Conservation (phyloP, 352 stramenopile genomes). For the Phytopythium litorale region DNA sequence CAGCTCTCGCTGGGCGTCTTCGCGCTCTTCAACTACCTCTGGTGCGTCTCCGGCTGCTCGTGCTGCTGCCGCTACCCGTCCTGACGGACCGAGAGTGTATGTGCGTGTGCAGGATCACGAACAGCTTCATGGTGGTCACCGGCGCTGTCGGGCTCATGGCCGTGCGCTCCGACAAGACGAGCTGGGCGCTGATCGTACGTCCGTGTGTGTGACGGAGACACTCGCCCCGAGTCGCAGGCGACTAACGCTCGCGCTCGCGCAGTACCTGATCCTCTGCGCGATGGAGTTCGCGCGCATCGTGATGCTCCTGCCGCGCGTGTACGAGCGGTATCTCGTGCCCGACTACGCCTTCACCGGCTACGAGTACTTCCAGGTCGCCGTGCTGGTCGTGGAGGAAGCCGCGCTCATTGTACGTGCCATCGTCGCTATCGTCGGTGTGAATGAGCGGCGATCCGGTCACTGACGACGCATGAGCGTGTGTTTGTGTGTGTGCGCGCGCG, state of each 20-base stretch:
- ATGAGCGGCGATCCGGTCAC: not conserved
- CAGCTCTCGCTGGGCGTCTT: conserved; percentile 60
- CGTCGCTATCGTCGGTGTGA: not conserved
- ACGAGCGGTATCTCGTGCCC: conserved; percentile 54
- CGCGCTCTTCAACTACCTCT: conserved; percentile 68
- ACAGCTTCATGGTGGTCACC: conserved; percentile 70
- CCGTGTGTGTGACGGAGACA: conserved; percentile 1
- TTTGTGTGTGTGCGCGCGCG: not conserved
- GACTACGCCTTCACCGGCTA: conserved; percentile 60
- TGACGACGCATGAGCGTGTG: not conserved
- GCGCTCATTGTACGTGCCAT: conserved; percentile 58
- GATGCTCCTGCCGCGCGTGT: conserved; percentile 59
- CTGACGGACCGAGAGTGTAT: not conserved
- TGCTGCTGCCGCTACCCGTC: not conserved
- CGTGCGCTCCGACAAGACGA: conserved; percentile 73
- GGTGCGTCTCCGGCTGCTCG: conserved; percentile 18
- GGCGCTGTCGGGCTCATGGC: conserved; percentile 61
- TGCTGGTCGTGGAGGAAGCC: conserved; percentile 58
- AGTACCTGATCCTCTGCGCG: conserved; percentile 68
- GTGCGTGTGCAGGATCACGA: conserved; percentile 35
- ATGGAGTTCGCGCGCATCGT: conserved; percentile 72
- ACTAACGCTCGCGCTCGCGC: conserved; percentile 2
- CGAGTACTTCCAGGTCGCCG: conserved; percentile 67
- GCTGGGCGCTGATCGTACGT: conserved; percentile 73
- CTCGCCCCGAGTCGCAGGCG: not conserved